phyloP scores from a whole-genome alignment of 2,329 filamentous ascomycete genomes.

The Pseudogymnoascus sp. region DNA sequence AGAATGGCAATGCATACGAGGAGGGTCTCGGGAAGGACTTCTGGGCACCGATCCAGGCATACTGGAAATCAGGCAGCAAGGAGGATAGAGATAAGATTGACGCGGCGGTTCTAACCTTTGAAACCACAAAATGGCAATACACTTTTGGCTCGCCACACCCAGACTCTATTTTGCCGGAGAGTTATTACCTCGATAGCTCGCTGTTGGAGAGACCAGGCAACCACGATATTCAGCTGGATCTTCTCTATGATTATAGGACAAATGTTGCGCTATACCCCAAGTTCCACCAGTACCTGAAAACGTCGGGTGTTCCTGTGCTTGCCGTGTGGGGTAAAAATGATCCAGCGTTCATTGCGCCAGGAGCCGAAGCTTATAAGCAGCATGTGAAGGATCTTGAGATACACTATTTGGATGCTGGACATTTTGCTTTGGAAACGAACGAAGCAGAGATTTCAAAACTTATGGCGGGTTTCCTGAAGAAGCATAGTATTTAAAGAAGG shows the following conservation, averaged over 20 bases:
- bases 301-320: conserved; percentile 43
- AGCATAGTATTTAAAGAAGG: not conserved
- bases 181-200: conserved; percentile 40
- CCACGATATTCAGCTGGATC: conserved; percentile 45
- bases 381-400: conserved; percentile 42
- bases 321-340: conserved; percentile 53
- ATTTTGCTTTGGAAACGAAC: conserved; percentile 38
- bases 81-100: conserved; percentile 14
- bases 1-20: conserved; percentile 54
- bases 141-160: not conserved
- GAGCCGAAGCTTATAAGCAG: conserved; percentile 44
- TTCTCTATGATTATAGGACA: conserved; percentile 48
- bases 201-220: conserved; percentile 42
- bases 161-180: not conserved
- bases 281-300: conserved; percentile 47
- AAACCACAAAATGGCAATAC: conserved; percentile 19
- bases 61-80: conserved; percentile 16
- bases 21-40: conserved; percentile 39
- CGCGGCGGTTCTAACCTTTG: conserved; percentile 17
- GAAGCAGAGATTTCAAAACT: conserved; percentile 14
- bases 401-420: conserved; percentile 44
- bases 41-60: conserved; percentile 18
- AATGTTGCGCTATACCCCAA: conserved; percentile 46
- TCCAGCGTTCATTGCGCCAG: conserved; percentile 39
- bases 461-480: conserved; percentile 12